Conservation (phyloP, 345 rosid genomes). For the Clarkia xantiana region DNA sequence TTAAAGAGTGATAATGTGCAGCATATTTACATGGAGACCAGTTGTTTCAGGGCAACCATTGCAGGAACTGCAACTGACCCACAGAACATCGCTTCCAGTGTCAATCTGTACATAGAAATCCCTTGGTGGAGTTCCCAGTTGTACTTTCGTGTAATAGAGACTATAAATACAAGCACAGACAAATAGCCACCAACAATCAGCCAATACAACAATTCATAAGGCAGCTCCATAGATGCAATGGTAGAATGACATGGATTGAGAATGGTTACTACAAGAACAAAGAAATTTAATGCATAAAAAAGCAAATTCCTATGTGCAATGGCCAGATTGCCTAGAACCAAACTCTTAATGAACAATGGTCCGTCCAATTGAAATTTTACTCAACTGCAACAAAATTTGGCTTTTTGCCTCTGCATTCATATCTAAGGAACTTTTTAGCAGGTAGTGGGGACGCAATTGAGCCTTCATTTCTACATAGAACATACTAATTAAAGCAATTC, state of each 20-base stretch:
- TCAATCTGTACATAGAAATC: constrained; percentile 93
- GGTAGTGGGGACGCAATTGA: too few relatives aligned
- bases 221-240: neutral
- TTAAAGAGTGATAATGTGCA: constrained; percentile 5
- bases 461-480: too few relatives aligned
- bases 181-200: neutral
- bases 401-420: too few relatives aligned
- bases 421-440: too few relatives aligned
- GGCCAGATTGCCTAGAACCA: too few relatives aligned
- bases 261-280: neutral
- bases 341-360: too few relatives aligned
- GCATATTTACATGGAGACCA: constrained; percentile 60
- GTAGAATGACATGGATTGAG: neutral
- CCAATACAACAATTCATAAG: neutral
- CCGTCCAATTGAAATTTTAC: too few relatives aligned
- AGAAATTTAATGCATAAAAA: too few relatives aligned
- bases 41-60: constrained; percentile 81
- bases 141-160: constrained; percentile 65
- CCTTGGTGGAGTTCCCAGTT: constrained; percentile 79
- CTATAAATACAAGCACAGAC: constrained; percentile 17
- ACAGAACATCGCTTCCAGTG: constrained; percentile 94
- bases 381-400: too few relatives aligned
- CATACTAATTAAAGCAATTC: too few relatives aligned
- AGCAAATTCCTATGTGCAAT: too few relatives aligned
- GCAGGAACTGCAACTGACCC: constrained; percentile 81